Evolutionary conservation across 2,329 filamentous ascomycete species (phyloP), one percentile per base, ranked within the genome.

Genomic region (Cadophora sp.): DNA sequence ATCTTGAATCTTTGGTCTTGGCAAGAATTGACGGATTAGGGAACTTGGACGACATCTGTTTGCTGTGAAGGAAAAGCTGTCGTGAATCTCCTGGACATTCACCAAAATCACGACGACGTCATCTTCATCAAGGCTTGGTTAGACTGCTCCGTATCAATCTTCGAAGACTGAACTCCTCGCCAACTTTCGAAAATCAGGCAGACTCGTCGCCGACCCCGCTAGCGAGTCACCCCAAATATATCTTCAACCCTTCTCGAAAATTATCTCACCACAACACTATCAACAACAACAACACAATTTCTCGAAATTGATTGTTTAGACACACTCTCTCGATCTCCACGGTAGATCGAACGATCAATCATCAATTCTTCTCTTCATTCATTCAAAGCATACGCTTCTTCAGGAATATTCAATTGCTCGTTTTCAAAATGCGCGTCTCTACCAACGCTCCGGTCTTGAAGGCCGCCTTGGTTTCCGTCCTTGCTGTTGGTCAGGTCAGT

Each of bases 401-500:
- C 34, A 37, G 34, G 7, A 8, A 12, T 11, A 11, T 48, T 48
- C 43, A 8, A 48, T 48, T 22, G 43, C 43, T 48, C 43, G 43
- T 61, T 58, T 51, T 65, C 69, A 40, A 63, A 27, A 60, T 59
- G 56, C 56, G 56, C 55, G 22, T 34, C 12, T 50, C 24, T 9
- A 31, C 9, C 26, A 34, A 4, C 24, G 58, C 48, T 51, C 11
- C 26, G 37, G 64, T 56, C 48, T 43, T 51, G 40, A 64, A 60
- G 56, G 69, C 63, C n/a, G 27, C 64, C 19, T 26, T 62, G 31
- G n/a, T 69, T 16, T 16, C 59, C 5, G 8, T 26, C 24, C 56
- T 68, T 34, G 48, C 58, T 22, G 31, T 62, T 31, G 31, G 7
- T 14, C 37, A 26, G 3, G 84, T 83, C 58, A 77, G 85, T 73